These are phyloP conservation scores for Aureobasidium melanogenum DNA, from an alignment of 2,329 filamentous ascomycete genomes.

Conservation along the genomic window DNA sequence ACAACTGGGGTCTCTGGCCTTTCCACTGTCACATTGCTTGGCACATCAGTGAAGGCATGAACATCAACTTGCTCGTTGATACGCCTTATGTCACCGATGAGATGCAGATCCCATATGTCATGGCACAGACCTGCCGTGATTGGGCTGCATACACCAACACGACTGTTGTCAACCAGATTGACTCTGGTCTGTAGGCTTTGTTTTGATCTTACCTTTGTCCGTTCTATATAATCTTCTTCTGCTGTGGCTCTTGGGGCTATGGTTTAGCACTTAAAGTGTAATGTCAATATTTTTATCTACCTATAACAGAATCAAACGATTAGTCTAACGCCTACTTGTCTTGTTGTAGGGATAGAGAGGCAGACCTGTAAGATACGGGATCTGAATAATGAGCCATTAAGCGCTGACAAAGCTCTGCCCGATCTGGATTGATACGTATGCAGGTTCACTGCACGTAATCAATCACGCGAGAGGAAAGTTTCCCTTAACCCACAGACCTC, in stretches of 20 bases:
- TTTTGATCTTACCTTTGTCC: not conserved
- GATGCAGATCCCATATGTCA: constrained; percentile 21
- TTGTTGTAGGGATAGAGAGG: too few species aligned
- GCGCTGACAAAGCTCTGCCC: too few species aligned
- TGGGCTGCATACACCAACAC: constrained; percentile 18
- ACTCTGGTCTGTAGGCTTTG: constrained; percentile 18
- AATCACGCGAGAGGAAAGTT: too few species aligned
- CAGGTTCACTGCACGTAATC: too few species aligned
- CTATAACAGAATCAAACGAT: too few species aligned
- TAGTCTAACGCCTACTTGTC: too few species aligned
- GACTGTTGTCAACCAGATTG: constrained; percentile 20
- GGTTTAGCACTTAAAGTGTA: not conserved
- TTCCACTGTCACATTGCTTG: constrained; percentile 24
- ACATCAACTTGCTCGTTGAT: constrained; percentile 25
- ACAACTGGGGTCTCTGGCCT: constrained; percentile 48
- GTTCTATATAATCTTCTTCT: not conserved
- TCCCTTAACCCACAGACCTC: too few species aligned
- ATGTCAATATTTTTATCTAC: not conserved
- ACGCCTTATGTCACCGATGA: constrained; percentile 19
- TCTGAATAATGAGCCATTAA: too few species aligned
- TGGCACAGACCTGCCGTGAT: constrained; percentile 26
- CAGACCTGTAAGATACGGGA: too few species aligned
- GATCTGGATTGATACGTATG: too few species aligned
- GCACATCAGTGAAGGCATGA: constrained; percentile 24
- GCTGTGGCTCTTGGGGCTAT: not conserved